phyloP scores from a whole-genome alignment of 73 alveolate species.

The Paramecium tetraurelia region DNA sequence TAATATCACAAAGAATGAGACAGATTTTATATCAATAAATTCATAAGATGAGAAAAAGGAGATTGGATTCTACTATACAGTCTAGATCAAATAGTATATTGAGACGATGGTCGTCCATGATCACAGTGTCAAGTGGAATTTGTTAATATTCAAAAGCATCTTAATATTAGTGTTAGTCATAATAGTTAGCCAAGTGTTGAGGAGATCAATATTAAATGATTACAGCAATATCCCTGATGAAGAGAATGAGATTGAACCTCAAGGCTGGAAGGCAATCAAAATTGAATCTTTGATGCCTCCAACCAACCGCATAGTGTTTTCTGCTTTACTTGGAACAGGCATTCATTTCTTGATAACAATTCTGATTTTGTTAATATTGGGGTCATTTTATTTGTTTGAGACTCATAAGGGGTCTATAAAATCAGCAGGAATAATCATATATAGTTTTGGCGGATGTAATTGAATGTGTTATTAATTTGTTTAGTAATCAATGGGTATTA shows the following conservation, averaged over 20 bases:
- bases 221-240: slow-evolving; percentile 14
- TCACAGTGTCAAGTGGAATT: neutral
- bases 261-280: slow-evolving; percentile 45
- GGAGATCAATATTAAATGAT: neutral
- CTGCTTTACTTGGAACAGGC: slow-evolving; percentile 58
- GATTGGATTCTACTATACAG: neutral
- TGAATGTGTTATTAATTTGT: neutral
- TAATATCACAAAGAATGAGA: neutral
- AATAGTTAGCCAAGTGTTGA: neutral
- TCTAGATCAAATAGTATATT: neutral
- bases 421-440: slow-evolving; percentile 47
- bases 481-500: slow-evolving; percentile 49
- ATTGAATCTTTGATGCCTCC: slow-evolving; percentile 60
- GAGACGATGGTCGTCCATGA: neutral
- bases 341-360: slow-evolving; percentile 15
- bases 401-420: slow-evolving; percentile 45
- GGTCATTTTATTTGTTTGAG: slow-evolving; percentile 40
- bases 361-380: neutral
- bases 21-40: neutral
- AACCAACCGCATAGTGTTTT: slow-evolving; percentile 10
- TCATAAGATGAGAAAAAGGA: neutral
- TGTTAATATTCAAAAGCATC: neutral
- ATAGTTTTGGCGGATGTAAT: slow-evolving; percentile 45
- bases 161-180: neutral
- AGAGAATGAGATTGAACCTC: slow-evolving; percentile 24